Base-by-base conservation (phyloP, 805 yeast species). In the Wickerhamiella azymoides region DNA sequence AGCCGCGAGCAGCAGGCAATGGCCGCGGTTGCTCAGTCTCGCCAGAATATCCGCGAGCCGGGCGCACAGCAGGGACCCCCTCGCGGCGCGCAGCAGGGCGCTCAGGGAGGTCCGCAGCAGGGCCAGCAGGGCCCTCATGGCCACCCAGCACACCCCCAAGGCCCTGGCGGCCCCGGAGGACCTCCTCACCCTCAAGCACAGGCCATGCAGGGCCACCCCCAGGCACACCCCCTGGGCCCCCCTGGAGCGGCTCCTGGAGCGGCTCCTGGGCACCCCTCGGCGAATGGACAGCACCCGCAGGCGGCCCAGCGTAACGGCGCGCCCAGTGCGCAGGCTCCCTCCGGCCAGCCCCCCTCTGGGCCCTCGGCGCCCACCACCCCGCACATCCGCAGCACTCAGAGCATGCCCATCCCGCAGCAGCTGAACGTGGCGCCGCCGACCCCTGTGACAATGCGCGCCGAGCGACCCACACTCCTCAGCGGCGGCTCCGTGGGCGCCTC, bases 401-500 rank as follows among this genome's bases (percentile, higher is more conserved):
- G 48, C 5, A 49, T 65, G 49, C 62, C 66, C 1, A 79, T 89
- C 35, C 79, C 94, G 1, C 72, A 72, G 39, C 76, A 73, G 16
- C 68, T 92, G 43, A 72, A 78, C 43, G 76, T 84, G 6, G 72
- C 74, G 49, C 74, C 78, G 4, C 79, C 84, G 8, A 69, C 70
- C 10, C 78, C 95, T 0, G 79, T 78, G 5, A 64, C 77, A 1
- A 69, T 79, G 52, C 76, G 77, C 50, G 77, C 79, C 26, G 75
- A 74, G 50, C 71, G 96, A 49, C 94, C 98, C 11, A 79, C 94
- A 6, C 65, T 85, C 42, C 47, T 54, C 21, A 52, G 50, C 19
- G 59, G 59, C 27, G 56, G 55, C 2, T 55, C 57, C 17, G 71
- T 84, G 24, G 56, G 55, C 7, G 55, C 58, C 26, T 74, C 77